Percentiles rank a stretch among this genome's conserved stretches.
These are phyloP conservation scores for Penicillium lividum DNA, from an alignment of 495 filamentous ascomycete genomes.

Conservation along the genomic window DNA sequence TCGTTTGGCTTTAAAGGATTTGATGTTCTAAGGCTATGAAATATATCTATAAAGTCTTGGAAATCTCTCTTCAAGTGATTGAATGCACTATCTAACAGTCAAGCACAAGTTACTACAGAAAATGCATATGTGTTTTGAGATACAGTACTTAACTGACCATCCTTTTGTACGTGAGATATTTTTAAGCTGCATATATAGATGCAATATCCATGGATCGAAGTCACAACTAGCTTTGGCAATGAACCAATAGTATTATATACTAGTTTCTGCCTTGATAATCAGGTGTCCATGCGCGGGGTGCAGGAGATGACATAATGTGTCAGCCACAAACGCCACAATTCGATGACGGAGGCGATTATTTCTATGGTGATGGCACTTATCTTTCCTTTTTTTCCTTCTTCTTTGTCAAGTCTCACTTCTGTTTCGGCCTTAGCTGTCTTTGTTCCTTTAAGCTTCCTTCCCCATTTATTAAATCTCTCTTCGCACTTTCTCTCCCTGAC, in stretches of 20 bases:
- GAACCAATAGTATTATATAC: not conserved
- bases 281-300: not conserved
- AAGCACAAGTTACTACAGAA: too few relatives aligned
- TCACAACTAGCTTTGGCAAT: not conserved
- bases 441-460: slow-evolving; percentile 8
- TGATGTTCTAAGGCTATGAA: too few relatives aligned
- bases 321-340: slow-evolving; percentile 30
- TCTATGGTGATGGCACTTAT: slow-evolving; percentile 24
- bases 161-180: too few relatives aligned
- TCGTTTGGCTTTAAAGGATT: too few relatives aligned
- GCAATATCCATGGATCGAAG: too few relatives aligned
- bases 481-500: not conserved
- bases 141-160: too few relatives aligned
- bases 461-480: slow-evolving; percentile 9
- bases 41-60: too few relatives aligned
- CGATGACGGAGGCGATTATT: slow-evolving; percentile 31
- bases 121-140: too few relatives aligned
- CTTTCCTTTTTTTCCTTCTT: slow-evolving; percentile 14
- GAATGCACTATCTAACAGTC: too few relatives aligned
- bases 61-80: too few relatives aligned
- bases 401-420: slow-evolving; percentile 5
- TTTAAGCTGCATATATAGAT: too few relatives aligned
- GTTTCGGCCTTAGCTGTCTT: slow-evolving; percentile 4
- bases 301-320: slow-evolving; percentile 14
- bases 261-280: not conserved